These are phyloP conservation scores for Sarocladiaceae sp. DNA, from an alignment of 2,329 filamentous ascomycete species.

Conservation along the genomic window DNA sequence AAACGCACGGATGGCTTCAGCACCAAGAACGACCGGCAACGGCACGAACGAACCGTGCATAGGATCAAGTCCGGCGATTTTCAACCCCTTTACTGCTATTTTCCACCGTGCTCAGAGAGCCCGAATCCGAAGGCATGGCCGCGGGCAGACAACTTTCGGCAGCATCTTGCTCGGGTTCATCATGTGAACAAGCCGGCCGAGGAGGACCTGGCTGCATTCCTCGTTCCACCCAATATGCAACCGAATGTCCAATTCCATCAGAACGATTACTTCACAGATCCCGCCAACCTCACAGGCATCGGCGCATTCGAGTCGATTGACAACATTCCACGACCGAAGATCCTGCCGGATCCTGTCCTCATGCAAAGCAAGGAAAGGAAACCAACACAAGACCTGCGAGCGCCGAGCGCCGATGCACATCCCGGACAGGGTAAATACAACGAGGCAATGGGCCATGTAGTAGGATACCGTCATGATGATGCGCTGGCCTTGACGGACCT, in stretches of 20 bases:
- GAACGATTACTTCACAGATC: not conserved
- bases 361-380: not conserved
- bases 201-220: conserved; percentile 24
- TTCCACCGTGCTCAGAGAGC: conserved; percentile 17
- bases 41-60: conserved; percentile 72
- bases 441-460: too few species aligned
- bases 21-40: conserved; percentile 73
- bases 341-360: not conserved
- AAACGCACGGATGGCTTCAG: conserved; percentile 54
- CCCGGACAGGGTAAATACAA: too few species aligned
- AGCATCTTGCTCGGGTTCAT: conserved; percentile 70
- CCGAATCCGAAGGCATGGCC: conserved; percentile 61
- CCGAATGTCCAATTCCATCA: too few species aligned
- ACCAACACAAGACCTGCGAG: not conserved
- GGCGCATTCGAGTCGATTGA: not conserved
- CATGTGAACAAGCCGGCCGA: conserved; percentile 26
- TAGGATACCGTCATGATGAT: too few species aligned
- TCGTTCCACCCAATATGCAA: not conserved
- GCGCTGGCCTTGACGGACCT: too few species aligned
- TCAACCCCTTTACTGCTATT: conserved; percentile 20
- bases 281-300: not conserved
- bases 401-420: too few species aligned
- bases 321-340: not conserved
- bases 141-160: conserved; percentile 78
- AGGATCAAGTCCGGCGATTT: conserved; percentile 28